Evolutionary conservation across 2,329 filamentous ascomycete genomes (phyloP), one percentile per base, ranked within the genome.

Genomic region (Botrytis byssoidea): DNA sequence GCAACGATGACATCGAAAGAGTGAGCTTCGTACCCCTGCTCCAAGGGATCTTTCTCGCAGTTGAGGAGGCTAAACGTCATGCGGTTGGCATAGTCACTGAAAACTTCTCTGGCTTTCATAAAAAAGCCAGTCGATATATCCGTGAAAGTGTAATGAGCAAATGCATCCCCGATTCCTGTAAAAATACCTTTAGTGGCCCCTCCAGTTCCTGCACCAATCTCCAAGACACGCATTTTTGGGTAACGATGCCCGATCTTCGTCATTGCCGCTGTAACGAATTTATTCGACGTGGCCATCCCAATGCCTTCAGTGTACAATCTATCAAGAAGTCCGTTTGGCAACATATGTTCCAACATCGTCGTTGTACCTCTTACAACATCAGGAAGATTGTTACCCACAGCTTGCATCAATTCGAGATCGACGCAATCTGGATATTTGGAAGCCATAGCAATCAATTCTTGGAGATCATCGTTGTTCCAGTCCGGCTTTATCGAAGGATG

Each of bases 101-200:
- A 73, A 14, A 37, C 57, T 6, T 64, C 60, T 37, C 75, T 74
- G 0, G 82, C 82, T 16, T 79, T 75, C 35, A 79, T 79, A 64
- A 84, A 84, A 77, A 84, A 84, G 4, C 79, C 81, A 2, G 81
- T 64, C 3, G 76, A 77, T 18, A 80, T 75, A 69, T 80, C 79
- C 20, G 79, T 80, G 67, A 75, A 79, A 5, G 70, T 74, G 60
- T 79, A 76, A 32, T 37, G n/a, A 68, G 77, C 78, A 44, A 48
- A 71, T 14, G 61, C 70, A 16, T 67, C 70, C 20, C 61, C 66
- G 16, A 73, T 57, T 18, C 44, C 67, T n/a, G 60, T 42, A 10
- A 64, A 69, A 1, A 66, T 61, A 42, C 68, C 71, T 35, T 66
- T 71, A 0, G 71, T 73, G 10, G 51, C 51, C 3, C 51, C 42